These are phyloP conservation scores for Arxiozyma slooffiae DNA, from an alignment of 1,139 yeast genomes.

Conservation along the genomic window DNA sequence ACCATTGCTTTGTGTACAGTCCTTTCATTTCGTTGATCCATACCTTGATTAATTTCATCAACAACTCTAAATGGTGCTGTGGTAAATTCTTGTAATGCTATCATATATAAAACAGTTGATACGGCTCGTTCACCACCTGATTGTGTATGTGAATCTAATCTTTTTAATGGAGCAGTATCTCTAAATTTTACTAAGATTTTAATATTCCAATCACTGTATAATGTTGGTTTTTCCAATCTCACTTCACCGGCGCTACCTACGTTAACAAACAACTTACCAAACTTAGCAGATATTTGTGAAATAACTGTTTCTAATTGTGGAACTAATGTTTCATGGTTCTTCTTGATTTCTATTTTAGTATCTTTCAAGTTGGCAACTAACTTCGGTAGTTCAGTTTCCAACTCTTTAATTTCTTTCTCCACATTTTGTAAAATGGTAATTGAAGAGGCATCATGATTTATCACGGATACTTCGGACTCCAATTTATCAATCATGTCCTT, in stretches of 20 bases:
- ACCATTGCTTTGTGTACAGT: constrained; percentile 82
- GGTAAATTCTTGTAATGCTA: constrained; percentile 86
- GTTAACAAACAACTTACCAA: constrained; percentile 52
- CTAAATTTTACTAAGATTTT: constrained; percentile 82
- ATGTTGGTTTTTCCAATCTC: constrained; percentile 42
- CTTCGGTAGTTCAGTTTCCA: constrained; percentile 26
- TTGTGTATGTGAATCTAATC: constrained; percentile 76
- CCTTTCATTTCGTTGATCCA: constrained; percentile 91
- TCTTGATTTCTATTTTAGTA: constrained; percentile 34
- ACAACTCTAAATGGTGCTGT: constrained; percentile 89
- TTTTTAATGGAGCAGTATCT: constrained; percentile 57
- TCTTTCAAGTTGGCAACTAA: constrained; percentile 26
- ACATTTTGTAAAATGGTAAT: constrained; percentile 33
- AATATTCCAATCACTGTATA: constrained; percentile 69
- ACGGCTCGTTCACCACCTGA: constrained; percentile 98
- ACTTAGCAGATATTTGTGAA: constrained; percentile 47
- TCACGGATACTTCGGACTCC: constrained; percentile 32
- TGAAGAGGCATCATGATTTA: constrained; percentile 35
- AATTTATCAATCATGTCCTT: constrained; percentile 30
- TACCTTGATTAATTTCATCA: constrained; percentile 97
- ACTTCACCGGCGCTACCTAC: constrained; percentile 87
- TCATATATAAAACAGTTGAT: constrained; percentile 79
- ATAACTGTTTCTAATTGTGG: constrained; percentile 46
- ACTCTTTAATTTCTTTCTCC: constrained; percentile 20
- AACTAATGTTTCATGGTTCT: constrained; percentile 45